Evolutionary conservation across 495 filamentous ascomycete species (phyloP).

Genomic region (Cercophora scortea): DNA sequence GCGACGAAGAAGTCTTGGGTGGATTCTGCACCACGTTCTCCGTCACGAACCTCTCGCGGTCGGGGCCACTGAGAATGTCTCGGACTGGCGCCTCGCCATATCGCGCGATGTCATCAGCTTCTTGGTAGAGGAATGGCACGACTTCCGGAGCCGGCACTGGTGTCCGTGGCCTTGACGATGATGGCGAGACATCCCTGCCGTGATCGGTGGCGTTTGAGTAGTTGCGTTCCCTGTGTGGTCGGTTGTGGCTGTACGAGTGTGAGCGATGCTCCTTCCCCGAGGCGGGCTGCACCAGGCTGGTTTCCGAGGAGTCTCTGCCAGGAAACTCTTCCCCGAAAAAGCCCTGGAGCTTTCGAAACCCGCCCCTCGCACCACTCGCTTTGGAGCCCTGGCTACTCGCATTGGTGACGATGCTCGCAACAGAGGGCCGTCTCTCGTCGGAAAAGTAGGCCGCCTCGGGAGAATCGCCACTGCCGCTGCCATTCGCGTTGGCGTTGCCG

Average conservation of each 20-base stretch:
- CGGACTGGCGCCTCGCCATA: conserved; percentile 79
- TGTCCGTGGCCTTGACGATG: conserved; percentile 64
- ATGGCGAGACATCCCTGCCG: conserved; percentile 57
- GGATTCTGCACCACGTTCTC: conserved; percentile 32
- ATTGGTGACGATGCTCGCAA: conserved; percentile 76
- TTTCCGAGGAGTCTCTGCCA: conserved; percentile 61
- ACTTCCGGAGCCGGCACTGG: conserved; percentile 90
- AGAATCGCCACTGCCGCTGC: conserved; percentile 46
- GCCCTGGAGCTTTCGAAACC: conserved; percentile 66
- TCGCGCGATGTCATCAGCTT: conserved; percentile 73
- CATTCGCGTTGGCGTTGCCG: too few species aligned
- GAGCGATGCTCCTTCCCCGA: conserved; percentile 43
- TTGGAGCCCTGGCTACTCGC: conserved; percentile 88
- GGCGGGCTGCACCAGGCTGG: conserved; percentile 52
- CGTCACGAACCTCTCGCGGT: conserved; percentile 55
- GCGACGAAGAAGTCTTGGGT: conserved; percentile 44
- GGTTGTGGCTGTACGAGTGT: conserved; percentile 51
- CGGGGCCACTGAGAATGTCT: conserved; percentile 59
- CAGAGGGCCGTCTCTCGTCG: conserved; percentile 78
- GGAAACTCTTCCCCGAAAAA: conserved; percentile 85
- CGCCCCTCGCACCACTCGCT: conserved; percentile 57
- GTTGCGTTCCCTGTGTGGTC: conserved; percentile 58
- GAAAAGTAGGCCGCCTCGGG: conserved; percentile 55
- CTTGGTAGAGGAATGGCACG: conserved; percentile 92
- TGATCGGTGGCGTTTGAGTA: conserved; percentile 62